Evolutionary conservation across 2,329 filamentous ascomycete genomes (phyloP).

Genomic region (Akanthomyces uredinophilus): DNA sequence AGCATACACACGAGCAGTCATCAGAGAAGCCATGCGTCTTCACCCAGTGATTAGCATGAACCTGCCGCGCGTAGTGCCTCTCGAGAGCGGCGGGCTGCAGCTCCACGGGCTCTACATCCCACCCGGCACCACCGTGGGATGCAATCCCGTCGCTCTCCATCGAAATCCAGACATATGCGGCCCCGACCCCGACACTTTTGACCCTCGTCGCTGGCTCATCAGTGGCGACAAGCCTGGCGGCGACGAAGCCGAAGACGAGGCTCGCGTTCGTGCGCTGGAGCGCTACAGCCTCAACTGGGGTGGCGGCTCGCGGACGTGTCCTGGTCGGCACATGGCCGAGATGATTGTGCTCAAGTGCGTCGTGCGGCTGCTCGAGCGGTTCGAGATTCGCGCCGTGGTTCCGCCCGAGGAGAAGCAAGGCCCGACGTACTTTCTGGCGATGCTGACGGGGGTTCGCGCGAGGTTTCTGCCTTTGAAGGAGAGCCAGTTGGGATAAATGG

Average conservation of each 20-base stretch:
- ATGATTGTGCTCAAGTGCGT: slow-evolving; percentile 43
- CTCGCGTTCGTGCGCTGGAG: slow-evolving; percentile 36
- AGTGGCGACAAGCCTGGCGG: slow-evolving; percentile 2
- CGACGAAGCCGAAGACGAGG: slow-evolving; percentile 10
- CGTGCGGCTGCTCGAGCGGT: slow-evolving; percentile 36
- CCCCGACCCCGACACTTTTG: slow-evolving; percentile 36
- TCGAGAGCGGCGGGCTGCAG: slow-evolving; percentile 23
- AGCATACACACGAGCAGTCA: slow-evolving; percentile 38
- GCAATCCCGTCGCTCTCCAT: slow-evolving; percentile 46
- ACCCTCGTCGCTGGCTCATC: slow-evolving; percentile 44
- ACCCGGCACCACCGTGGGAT: slow-evolving; percentile 43
- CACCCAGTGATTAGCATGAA: slow-evolving; percentile 49
- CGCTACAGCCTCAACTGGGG: slow-evolving; percentile 47
- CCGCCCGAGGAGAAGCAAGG: slow-evolving; percentile 32
- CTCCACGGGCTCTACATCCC: slow-evolving; percentile 39
- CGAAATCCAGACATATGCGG: slow-evolving; percentile 47
- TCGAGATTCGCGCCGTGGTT: slow-evolving; percentile 37
- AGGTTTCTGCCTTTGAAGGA: not conserved
- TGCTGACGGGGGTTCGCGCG: slow-evolving; percentile 32
- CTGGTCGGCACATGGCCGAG: slow-evolving; percentile 47
- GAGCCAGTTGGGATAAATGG: not conserved
- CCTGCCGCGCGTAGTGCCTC: slow-evolving; percentile 41
- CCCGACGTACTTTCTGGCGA: slow-evolving; percentile 47
- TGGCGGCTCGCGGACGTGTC: slow-evolving; percentile 45
- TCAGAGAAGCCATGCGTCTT: slow-evolving; percentile 47